phyloP scores from a whole-genome alignment of 1,139 yeast genomes.

The Spencermartinsiella ligniputridi region DNA sequence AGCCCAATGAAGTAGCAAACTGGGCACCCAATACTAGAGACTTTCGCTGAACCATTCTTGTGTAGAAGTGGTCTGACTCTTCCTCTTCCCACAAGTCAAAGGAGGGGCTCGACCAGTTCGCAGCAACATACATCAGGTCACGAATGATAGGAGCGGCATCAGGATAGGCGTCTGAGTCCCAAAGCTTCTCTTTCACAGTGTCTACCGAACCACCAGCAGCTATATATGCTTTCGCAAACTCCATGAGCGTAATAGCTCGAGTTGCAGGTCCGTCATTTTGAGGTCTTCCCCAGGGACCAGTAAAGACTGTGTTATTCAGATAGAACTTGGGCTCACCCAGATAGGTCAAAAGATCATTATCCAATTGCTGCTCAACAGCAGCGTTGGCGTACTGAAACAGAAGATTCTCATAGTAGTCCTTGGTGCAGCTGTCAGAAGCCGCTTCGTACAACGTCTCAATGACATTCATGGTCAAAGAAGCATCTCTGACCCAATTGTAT shows the following conservation, averaged over 20 bases:
- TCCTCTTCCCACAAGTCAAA: neutral
- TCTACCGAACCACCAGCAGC: too few relatives aligned
- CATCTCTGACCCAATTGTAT: constrained; percentile 11
- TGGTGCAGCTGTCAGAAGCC: too few relatives aligned
- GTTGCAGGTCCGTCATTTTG: constrained; percentile 11
- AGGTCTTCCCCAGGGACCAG: constrained; percentile 8
- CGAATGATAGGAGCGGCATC: neutral
- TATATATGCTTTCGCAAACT: constrained; percentile 6
- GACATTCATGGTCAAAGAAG: constrained; percentile 9
- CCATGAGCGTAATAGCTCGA: constrained; percentile 9
- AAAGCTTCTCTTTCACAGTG: neutral
- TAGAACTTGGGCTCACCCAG: too few relatives aligned
- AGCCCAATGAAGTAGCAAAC: neutral
- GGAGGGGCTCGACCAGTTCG: neutral
- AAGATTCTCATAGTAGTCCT: constrained; percentile 5
- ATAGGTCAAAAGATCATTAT: too few relatives aligned
- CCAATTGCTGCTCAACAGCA: neutral
- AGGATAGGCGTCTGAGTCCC: neutral
- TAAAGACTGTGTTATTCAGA: too few relatives aligned
- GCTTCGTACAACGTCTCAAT: too few relatives aligned
- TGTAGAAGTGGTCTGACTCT: neutral
- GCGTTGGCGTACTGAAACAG: neutral
- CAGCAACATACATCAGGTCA: neutral
- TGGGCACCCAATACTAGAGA: neutral
- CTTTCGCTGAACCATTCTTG: constrained; percentile 3